A percentile compares a stretch with the other conserved stretches of the same genome.
Evolutionary conservation across 768 basidiomycete genomes (phyloP).

Genomic region (Strobilomyces echinocephalus): DNA sequence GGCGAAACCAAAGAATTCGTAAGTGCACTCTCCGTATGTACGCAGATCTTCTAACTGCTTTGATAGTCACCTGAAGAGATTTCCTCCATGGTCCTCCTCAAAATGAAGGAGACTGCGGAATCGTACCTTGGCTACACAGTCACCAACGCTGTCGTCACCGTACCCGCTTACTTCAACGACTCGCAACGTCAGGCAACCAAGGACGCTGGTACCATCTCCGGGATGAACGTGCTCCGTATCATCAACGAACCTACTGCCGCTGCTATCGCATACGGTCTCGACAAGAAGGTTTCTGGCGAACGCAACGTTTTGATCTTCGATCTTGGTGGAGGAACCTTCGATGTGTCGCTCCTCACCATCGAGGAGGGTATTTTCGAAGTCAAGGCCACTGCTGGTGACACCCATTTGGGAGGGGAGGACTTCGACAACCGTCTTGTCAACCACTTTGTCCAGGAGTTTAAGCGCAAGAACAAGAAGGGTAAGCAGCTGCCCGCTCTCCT

Average conservation of each 20-base stretch:
- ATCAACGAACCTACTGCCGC: constrained; percentile 99
- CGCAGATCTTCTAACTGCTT: constrained; percentile 12
- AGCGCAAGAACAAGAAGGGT: constrained; percentile 97
- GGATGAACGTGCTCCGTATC: constrained; percentile 94
- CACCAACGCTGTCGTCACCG: constrained; percentile 90
- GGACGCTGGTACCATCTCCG: constrained; percentile 92
- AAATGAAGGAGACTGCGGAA: constrained; percentile 99
- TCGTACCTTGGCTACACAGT: constrained; percentile 84
- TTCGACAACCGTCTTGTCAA: constrained; percentile 98
- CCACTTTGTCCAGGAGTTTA: constrained; percentile 96
- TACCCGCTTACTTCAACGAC: constrained; percentile 99
- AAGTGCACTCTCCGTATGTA: constrained; percentile 30
- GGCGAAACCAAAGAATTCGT: constrained; percentile 93
- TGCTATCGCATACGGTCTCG: constrained; percentile 97
- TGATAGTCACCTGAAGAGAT: constrained; percentile 89
- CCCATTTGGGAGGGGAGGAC: constrained; percentile 97
- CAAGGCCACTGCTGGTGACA: constrained; percentile 97
- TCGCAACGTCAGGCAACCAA: constrained; percentile 98
- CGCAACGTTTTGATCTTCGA: constrained; percentile 98
- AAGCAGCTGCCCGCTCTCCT: constrained; percentile 10
- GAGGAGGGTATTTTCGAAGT: constrained; percentile 98
- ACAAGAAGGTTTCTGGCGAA: constrained; percentile 87
- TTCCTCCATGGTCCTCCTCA: constrained; percentile 93
- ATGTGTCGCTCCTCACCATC: constrained; percentile 94
- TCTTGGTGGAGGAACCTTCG: constrained; percentile 97